These are phyloP conservation scores for Buxus sempervirens DNA, from an alignment of 164 flowering plant species.

Conservation along the genomic window DNA sequence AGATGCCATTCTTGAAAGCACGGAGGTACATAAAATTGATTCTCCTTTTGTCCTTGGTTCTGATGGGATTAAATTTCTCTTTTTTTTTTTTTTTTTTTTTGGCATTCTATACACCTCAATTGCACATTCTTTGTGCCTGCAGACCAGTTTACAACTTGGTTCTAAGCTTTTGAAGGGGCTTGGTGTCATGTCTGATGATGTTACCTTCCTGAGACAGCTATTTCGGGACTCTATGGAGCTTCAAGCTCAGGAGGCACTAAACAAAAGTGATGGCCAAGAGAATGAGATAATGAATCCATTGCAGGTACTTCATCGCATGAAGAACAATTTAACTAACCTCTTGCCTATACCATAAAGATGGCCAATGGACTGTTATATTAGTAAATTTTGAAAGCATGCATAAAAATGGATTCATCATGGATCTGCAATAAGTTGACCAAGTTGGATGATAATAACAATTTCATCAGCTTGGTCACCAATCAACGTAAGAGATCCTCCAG, in stretches of 20 bases:
- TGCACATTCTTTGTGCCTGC: constrained; percentile 22
- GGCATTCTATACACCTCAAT: not conserved
- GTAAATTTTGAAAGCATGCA: not conserved
- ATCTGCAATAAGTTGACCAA: not conserved
- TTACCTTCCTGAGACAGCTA: constrained; percentile 71
- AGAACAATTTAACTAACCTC: not conserved
- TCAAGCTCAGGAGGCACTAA: constrained; percentile 64
- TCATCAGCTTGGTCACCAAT: not conserved
- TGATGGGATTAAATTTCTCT: not conserved
- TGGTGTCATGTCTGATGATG: constrained; percentile 97
- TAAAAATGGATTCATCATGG: not conserved
- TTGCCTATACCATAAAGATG: not conserved
- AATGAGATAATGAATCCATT: constrained; percentile 64
- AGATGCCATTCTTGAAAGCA: constrained; percentile 84
- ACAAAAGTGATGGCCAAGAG: constrained; percentile 43
- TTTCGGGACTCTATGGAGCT: constrained; percentile 89
- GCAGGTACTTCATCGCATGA: constrained; percentile 44
- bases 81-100: too few relatives aligned
- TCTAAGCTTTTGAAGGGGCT: constrained; percentile 87
- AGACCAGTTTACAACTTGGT: constrained; percentile 97
- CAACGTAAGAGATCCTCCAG: too few relatives aligned
- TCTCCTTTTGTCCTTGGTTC: not conserved
- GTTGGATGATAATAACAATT: not conserved
- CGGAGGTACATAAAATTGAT: constrained; percentile 53
- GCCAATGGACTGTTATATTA: not conserved